These are phyloP conservation scores for Yamagishiella unicocca DNA, from an alignment of 139 green algal species.

Conservation along the genomic window DNA sequence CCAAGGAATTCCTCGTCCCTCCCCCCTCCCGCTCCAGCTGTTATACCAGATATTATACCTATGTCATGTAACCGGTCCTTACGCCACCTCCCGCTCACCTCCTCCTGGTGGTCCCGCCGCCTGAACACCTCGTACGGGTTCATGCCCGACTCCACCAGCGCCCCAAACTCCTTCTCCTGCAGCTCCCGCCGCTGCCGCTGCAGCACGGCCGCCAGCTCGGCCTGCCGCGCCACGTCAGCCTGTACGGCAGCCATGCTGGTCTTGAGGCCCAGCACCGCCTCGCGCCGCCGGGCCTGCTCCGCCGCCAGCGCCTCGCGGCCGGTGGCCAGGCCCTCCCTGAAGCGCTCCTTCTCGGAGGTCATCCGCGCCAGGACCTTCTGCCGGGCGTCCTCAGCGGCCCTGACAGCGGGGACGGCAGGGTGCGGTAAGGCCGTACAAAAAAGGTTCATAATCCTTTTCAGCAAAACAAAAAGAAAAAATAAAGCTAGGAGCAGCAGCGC, in stretches of 20 bases:
- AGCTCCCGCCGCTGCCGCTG: constrained; percentile 61
- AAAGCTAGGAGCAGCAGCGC: too few species aligned
- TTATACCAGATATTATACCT: too few species aligned
- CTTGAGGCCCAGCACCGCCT: constrained; percentile 61
- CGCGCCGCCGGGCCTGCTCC: constrained; percentile 42
- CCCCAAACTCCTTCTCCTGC: constrained; percentile 58
- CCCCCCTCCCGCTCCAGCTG: too few species aligned
- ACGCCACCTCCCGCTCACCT: too few species aligned
- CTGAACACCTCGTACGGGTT: constrained; percentile 79
- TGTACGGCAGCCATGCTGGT: constrained; percentile 35
- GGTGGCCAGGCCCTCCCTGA: constrained; percentile 25
- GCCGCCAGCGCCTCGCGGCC: constrained; percentile 35
- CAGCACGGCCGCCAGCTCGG: constrained; percentile 35
- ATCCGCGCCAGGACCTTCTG: constrained; percentile 42
- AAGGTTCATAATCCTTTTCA: too few species aligned
- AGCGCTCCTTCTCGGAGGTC: constrained; percentile 29
- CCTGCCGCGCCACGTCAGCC: constrained; percentile 18
- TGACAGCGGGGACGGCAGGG: constrained; percentile 1
- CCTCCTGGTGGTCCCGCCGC: constrained; percentile 46
- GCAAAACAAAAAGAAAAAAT: too few species aligned
- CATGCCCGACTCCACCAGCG: constrained; percentile 62
- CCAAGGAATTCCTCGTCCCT: neutral
- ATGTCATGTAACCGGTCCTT: too few species aligned
- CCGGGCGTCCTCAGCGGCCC: constrained; percentile 45
- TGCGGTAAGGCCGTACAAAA: too few species aligned